Evolutionary conservation across 495 filamentous ascomycete species (phyloP), one percentile per base, ranked within the genome.

Genomic region (Mycothermus thermophilus): DNA sequence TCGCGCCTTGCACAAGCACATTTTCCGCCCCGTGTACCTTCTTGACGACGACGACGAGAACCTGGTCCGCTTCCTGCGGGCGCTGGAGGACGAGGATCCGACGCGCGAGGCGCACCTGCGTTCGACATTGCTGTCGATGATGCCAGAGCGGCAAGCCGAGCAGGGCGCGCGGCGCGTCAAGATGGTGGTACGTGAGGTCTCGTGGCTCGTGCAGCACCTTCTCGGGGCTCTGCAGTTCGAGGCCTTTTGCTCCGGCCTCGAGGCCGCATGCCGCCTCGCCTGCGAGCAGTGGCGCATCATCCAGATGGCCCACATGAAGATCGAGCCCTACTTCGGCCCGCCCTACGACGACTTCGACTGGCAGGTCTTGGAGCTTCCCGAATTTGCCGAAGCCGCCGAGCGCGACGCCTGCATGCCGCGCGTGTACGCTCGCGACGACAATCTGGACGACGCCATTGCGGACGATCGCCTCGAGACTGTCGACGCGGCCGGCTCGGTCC

Each of bases 291-390:
- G 55, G 55, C 49, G 51, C 41, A 47, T 46, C 32, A 58, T 58
- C 39, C 55, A 58, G 32, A 28, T 48, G 3, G 47, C 55, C 4
- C 15, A 38, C 4, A 51, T 58, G 36, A 58, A 58, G 48, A 53
- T 58, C 37, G 55, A 58, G 46, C 52, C 55, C 4, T 58, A 58
- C 30, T 58, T 58, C 21, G 55, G 55, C 2, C 55, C 55, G 22
- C 55, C 55, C 0, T 58, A 56, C 27, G 55, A 58, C 35, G 55
- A 58, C 34, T 58, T 52, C n/a, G 55, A 58, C 35, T 58, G 55
- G 55, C 55, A 58, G 37, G 47, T 55, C 8, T 30, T 58, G 13
- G 52, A 55, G 40, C 39, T 58, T 28, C 46, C 50, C n/a, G 55
- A 56, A 38, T 52, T 58, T 12, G 43, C 43, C 19, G 43, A 46